Evolutionary conservation across 805 yeast species (phyloP).

Genomic region (Metschnikowia hibisci): DNA sequence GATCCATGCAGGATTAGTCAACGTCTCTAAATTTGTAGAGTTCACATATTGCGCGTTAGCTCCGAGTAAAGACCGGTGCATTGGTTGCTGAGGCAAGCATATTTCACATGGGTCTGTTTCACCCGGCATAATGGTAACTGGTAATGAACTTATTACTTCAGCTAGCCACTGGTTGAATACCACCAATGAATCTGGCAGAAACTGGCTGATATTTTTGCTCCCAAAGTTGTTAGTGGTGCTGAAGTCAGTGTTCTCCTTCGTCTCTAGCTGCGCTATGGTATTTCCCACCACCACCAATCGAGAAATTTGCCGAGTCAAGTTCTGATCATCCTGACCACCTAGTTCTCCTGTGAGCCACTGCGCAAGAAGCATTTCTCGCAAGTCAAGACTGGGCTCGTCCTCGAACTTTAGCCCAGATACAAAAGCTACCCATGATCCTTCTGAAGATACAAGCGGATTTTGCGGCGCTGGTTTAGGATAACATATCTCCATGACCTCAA

Average conservation of each 20-base stretch:
- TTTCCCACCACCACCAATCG: slow-evolving; percentile 72
- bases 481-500: slow-evolving; percentile 75
- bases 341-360: slow-evolving; percentile 73
- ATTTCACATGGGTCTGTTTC: slow-evolving; percentile 77
- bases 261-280: slow-evolving; percentile 42
- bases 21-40: slow-evolving; percentile 13
- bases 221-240: slow-evolving; percentile 45
- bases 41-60: slow-evolving; percentile 40
- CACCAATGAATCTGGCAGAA: slow-evolving; percentile 44
- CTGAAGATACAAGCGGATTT: slow-evolving; percentile 20
- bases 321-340: slow-evolving; percentile 30
- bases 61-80: slow-evolving; percentile 73
- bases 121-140: slow-evolving; percentile 84
- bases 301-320: slow-evolving; percentile 31
- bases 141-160: slow-evolving; percentile 54
- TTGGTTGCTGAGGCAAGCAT: slow-evolving; percentile 83
- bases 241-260: slow-evolving; percentile 22
- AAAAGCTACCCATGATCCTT: slow-evolving; percentile 47
- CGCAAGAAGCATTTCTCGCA: slow-evolving; percentile 53
- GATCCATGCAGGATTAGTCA: slow-evolving; percentile 70
- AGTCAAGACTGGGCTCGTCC: slow-evolving; percentile 40
- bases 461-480: slow-evolving; percentile 69
- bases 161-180: slow-evolving; percentile 57
- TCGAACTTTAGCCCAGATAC: slow-evolving; percentile 71
- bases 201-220: slow-evolving; percentile 50